Evolutionary conservation across 306 rosid genomes (phyloP).

Genomic region (Astragalus glycyphyllos): DNA sequence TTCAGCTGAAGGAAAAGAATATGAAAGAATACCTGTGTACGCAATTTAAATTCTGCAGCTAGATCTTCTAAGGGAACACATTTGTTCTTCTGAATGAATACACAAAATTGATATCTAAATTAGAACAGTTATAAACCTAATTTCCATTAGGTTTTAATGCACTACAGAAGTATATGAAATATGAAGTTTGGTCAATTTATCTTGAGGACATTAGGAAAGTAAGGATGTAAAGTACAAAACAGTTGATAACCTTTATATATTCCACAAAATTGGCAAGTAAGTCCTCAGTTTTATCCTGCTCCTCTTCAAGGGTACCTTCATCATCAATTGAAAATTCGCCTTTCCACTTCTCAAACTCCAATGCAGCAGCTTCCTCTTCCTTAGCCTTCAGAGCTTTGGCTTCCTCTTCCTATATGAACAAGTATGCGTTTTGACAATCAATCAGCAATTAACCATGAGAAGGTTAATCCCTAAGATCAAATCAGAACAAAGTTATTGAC

Average conservation of each 20-base stretch:
- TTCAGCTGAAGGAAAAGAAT: slow-evolving; percentile 13
- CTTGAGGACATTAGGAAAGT: slow-evolving; percentile 9
- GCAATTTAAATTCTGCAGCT: slow-evolving; percentile 89
- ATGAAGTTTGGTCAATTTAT: slow-evolving; percentile 13
- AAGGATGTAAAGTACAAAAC: slow-evolving; percentile 26
- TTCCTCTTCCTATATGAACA: slow-evolving; percentile 84
- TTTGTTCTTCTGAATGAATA: slow-evolving; percentile 75
- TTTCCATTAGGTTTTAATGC: slow-evolving; percentile 13
- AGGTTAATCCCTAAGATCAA: slow-evolving; percentile 26
- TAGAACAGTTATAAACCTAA: slow-evolving; percentile 30
- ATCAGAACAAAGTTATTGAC: slow-evolving; percentile 38
- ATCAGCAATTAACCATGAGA: slow-evolving; percentile 36
- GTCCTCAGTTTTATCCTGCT: slow-evolving; percentile 71
- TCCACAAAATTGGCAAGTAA: slow-evolving; percentile 85
- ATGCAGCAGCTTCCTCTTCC: slow-evolving; percentile 96
- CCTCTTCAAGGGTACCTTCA: slow-evolving; percentile 90
- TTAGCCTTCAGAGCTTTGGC: slow-evolving; percentile 83
- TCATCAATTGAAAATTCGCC: slow-evolving; percentile 93
- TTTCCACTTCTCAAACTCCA: slow-evolving; percentile 98
- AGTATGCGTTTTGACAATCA: slow-evolving; percentile 35
- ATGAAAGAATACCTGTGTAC: slow-evolving; percentile 78
- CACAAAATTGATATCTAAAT: slow-evolving; percentile 25
- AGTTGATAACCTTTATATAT: slow-evolving; percentile 71
- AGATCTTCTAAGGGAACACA: slow-evolving; percentile 95
- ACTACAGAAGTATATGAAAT: slow-evolving; percentile 22